Base-by-base conservation (phyloP, 2,329 filamentous ascomycete species). In the Corniculantispora saksenae region DNA sequence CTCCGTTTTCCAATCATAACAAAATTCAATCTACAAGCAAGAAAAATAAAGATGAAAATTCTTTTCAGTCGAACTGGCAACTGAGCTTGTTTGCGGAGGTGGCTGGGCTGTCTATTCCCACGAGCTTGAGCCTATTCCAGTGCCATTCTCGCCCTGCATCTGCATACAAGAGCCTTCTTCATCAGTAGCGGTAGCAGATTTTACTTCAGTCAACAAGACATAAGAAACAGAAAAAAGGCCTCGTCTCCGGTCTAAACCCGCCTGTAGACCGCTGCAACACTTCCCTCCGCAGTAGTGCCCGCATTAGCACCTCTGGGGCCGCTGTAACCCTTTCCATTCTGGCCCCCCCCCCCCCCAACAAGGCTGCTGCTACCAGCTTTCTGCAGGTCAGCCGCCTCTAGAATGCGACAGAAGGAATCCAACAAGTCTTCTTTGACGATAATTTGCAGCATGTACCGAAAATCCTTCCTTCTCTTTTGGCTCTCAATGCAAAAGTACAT, bases 191-290 rank as follows among this genome's bases (percentile, higher is more conserved):
- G n/a, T n/a, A n/a, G n/a, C n/a, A n/a, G n/a, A n/a, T n/a, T n/a
- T n/a, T n/a, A n/a, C n/a, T n/a, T 32, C 32, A 32, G 32, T 32
- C 32, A 32, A 32, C 32, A 32, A n/a, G n/a, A n/a, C n/a, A n/a
- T n/a, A n/a, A n/a, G n/a, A n/a, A 43, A 43, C 38, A 6, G 12
- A 15, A 43, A 13, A 43, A 4, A 47, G 9, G 4, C 32, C 48
- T 51, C 32, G 19, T 53, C 23, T 32, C 58, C 58, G 58, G 47
- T 17, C 48, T 61, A 61, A 61, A 53, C 47, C 58, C 58, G 58
- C 58, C 32, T 61, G 35, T 43, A 61, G 23, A 53, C 58, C 58
- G 32, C 48, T 53, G 17, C 32, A 53, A n/a, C 17, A 13, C 38
- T 43, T 43, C 15, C 47, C 3, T 27, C 2, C n/a, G 47, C 58